These are phyloP conservation scores for Daldinia concentrica DNA, from an alignment of 495 filamentous ascomycete species.

Conservation along the genomic window DNA sequence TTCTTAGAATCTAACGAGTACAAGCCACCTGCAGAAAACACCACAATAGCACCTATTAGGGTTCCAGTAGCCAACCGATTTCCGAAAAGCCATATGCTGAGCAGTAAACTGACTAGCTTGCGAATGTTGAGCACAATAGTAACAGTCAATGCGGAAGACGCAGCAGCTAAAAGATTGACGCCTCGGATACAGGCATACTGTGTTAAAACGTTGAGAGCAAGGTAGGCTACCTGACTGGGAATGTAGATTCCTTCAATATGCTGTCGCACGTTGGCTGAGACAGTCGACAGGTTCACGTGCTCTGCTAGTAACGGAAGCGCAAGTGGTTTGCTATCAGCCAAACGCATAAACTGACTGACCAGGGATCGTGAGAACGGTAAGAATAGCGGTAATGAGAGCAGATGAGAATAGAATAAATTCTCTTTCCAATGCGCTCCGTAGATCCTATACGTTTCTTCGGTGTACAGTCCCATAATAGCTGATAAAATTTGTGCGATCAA, in stretches of 20 bases:
- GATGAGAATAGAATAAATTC: slow-evolving; percentile 92
- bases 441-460: slow-evolving; percentile 83
- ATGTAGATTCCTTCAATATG: slow-evolving; percentile 55
- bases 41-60: slow-evolving; percentile 79
- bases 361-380: slow-evolving; percentile 64
- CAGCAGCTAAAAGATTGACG: slow-evolving; percentile 87
- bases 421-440: slow-evolving; percentile 95
- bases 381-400: slow-evolving; percentile 77
- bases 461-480: slow-evolving; percentile 94
- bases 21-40: slow-evolving; percentile 86
- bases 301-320: slow-evolving; percentile 49
- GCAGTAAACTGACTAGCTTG: slow-evolving; percentile 88
- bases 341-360: slow-evolving; percentile 58
- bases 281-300: slow-evolving; percentile 43
- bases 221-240: slow-evolving; percentile 76
- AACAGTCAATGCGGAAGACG: slow-evolving; percentile 89
- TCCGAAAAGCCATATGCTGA: slow-evolving; percentile 94
- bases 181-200: slow-evolving; percentile 95
- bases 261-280: slow-evolving; percentile 45
- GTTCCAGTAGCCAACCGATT: slow-evolving; percentile 80
- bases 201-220: slow-evolving; percentile 84
- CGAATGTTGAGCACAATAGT: slow-evolving; percentile 95
- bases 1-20: slow-evolving; percentile 79
- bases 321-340: slow-evolving; percentile 60
- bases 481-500: slow-evolving; percentile 89